Conservation (phyloP, 2,329 filamentous ascomycete genomes). For the Botrytis sinoallii region DNA sequence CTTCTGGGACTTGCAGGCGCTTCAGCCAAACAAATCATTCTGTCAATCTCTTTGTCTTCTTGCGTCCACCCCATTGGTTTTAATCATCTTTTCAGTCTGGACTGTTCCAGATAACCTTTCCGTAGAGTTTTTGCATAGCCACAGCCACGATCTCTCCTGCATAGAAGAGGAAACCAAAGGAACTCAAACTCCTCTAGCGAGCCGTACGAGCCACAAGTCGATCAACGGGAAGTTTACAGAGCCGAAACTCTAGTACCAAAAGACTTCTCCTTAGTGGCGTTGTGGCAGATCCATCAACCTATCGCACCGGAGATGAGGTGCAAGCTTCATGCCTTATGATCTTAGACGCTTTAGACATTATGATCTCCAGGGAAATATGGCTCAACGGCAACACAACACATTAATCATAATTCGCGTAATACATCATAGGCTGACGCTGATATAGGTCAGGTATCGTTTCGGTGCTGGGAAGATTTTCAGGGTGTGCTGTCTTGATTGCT, state of each 20-base stretch:
- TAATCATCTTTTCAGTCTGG: neutral
- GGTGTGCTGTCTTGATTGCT: neutral
- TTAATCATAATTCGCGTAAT: neutral
- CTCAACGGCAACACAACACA: neutral
- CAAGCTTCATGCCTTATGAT: constrained; percentile 2
- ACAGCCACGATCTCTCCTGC: neutral
- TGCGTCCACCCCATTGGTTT: neutral
- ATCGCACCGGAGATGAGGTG: constrained; percentile 4
- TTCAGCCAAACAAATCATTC: neutral
- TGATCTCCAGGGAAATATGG: neutral
- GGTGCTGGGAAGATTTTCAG: neutral
- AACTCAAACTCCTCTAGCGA: neutral
- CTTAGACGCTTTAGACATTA: neutral
- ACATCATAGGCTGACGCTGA: neutral
- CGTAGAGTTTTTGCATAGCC: neutral
- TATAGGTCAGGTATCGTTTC: neutral
- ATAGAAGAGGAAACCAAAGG: neutral
- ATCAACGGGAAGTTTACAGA: neutral
- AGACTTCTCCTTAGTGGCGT: neutral
- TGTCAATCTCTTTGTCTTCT: neutral
- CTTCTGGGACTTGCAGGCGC: neutral
- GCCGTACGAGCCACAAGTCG: neutral
- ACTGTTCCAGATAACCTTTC: neutral
- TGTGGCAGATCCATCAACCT: neutral
- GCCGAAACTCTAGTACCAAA: neutral